phyloP scores from a whole-genome alignment of 108 stramenopile species.

The Pinguiococcus pyrenoidosus region DNA sequence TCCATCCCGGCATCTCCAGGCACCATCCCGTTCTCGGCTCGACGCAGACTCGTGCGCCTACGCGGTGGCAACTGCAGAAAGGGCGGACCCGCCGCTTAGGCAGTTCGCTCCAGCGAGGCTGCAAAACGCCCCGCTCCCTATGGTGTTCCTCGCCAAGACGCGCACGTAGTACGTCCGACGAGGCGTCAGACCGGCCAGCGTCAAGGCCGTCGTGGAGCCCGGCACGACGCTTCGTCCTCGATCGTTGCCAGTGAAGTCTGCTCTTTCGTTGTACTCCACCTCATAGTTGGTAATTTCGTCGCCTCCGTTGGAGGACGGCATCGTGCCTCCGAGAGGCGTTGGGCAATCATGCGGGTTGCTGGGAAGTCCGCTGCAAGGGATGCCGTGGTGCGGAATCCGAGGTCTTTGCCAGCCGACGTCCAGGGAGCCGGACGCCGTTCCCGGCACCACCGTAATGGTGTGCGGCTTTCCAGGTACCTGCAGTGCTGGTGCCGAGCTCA shows the following conservation, averaged over 20 bases:
- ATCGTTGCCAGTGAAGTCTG: slow-evolving; percentile 5
- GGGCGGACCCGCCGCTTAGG: too few species aligned
- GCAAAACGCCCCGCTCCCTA: too few species aligned
- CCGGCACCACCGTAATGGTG: slow-evolving; percentile 17
- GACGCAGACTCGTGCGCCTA: too few species aligned
- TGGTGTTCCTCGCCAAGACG: slow-evolving; percentile 45
- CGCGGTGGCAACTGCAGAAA: too few species aligned
- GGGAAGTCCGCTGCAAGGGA: slow-evolving; percentile 48
- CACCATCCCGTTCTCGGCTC: too few species aligned
- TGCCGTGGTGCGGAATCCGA: slow-evolving; percentile 48
- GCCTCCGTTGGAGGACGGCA: slow-evolving; percentile 55
- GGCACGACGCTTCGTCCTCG: neutral
- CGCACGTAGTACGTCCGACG: slow-evolving; percentile 44
- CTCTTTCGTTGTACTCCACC: slow-evolving; percentile 41
- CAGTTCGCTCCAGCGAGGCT: too few species aligned
- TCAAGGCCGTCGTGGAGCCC: slow-evolving; percentile 5
- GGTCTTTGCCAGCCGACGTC: slow-evolving; percentile 51
- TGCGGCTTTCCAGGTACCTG: slow-evolving; percentile 55
- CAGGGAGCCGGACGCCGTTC: slow-evolving; percentile 25
- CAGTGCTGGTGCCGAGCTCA: slow-evolving; percentile 30
- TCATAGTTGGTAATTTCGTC: slow-evolving; percentile 50
- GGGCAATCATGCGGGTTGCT: slow-evolving; percentile 39
- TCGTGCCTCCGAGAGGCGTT: slow-evolving; percentile 43
- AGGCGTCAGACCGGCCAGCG: slow-evolving; percentile 20
- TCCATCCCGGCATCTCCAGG: too few species aligned